A percentile compares a stretch with the other conserved stretches of the same genome.
These are phyloP conservation scores for Rhytidiadelphus loreus DNA, from an alignment of 225 moss, liverwort and hornwort genomes.

Conservation along the genomic window DNA sequence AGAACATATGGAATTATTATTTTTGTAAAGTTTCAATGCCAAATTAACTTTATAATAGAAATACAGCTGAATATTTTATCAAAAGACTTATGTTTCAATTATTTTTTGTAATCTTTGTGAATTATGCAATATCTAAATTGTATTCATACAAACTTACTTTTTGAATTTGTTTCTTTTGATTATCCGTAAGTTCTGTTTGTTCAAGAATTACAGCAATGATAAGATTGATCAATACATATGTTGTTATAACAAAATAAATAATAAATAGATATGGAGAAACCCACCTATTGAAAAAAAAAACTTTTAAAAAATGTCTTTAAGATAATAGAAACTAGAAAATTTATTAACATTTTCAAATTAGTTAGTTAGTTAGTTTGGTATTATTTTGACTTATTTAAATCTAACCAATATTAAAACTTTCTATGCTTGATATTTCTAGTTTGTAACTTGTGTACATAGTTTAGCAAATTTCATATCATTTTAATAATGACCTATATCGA, in stretches of 20 bases:
- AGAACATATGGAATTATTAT: no score
- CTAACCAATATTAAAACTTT: neutral
- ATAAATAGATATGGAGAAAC: slow-evolving; percentile 63
- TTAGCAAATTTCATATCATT: neutral
- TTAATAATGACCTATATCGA: slow-evolving; percentile 23
- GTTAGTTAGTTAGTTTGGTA: neutral
- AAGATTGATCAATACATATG: slow-evolving; percentile 62
- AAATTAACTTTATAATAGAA: neutral
- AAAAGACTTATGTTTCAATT: neutral
- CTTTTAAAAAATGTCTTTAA: no score
- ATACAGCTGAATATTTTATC: no score
- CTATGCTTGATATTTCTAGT: neutral
- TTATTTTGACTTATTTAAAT: neutral
- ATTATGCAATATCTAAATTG: fast-evolving
- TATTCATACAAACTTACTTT: slow-evolving; percentile 14
- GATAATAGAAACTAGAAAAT: neutral
- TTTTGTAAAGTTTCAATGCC: neutral
- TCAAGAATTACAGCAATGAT: slow-evolving; percentile 91
- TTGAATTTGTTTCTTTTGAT: slow-evolving; percentile 78
- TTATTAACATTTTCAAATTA: no score
- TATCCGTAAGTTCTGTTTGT: slow-evolving; percentile 74
- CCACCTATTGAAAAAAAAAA: slow-evolving; percentile 32
- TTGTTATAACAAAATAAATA: slow-evolving; percentile 32
- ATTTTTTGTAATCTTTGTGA: neutral
- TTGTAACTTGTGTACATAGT: neutral